Evolutionary conservation across 169 alveolate genomes (phyloP), one percentile per base, ranked within the genome.

Genomic region (Plasmodium relictum): DNA sequence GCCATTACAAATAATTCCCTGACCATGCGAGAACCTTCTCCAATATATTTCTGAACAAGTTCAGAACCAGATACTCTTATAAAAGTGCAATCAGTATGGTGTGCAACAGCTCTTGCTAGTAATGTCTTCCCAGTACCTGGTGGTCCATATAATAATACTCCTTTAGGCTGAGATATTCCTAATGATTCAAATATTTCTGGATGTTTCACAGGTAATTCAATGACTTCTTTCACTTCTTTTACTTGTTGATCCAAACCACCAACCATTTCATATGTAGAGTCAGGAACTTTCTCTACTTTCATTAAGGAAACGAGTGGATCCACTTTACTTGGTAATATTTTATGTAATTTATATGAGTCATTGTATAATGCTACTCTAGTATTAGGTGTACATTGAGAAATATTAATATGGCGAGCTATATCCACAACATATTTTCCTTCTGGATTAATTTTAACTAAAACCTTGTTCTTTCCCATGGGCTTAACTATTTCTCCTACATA

Each of bases 211-310:
- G 99, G 99, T 18, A 99, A 96, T 91, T 99, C 99, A 41, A 99
- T 98, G 9, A 98, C 99, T 92, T 99, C 99, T 91, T 98, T 99
- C 24, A 99, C 99, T 93, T 99, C 99, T 91, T 98, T 97, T 10
- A 98, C 98, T 94, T 99, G 99, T 88, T 98, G 97, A 74, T 98
- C 99, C 37, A 99, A 93, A 4, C 99, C 99, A 22, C 99, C 99
- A 0, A 98, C 99, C 99, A 98, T 98, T 89, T 97, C 99, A 86
- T 98, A 98, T 22, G 99, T 98, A 80, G 98, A 96, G 95, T 99
- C 99, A 1, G 99, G 99, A 3, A 98, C 99, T 96, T 99, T 98
- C 95, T 99, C 99, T 1, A 99, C 99, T 92, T 97, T 98, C 99
- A 99, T 99, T 48, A 99, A 94, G 45, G 99, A 97, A 41, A 99